A percentile compares a stretch with the other conserved stretches of the same genome.
Evolutionary conservation across 2,329 filamentous ascomycete genomes (phyloP).

Genomic region (Pseudocercospora crystallina): DNA sequence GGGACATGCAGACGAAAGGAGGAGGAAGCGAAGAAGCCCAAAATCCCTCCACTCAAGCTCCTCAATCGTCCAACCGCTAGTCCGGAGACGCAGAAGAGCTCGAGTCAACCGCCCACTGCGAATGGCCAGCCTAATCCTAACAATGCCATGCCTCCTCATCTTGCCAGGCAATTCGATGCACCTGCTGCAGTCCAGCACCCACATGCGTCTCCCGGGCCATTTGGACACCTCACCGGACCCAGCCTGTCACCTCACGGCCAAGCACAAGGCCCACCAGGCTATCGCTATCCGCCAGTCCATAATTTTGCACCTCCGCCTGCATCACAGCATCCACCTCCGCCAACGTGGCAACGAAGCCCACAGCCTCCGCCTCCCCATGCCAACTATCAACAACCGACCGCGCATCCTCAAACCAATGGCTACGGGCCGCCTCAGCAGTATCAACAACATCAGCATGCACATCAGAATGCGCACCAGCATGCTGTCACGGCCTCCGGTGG

Average conservation of each 20-base stretch:
- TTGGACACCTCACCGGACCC: constrained; percentile 40
- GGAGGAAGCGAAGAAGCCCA: constrained; percentile 61
- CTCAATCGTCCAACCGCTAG: constrained; percentile 34
- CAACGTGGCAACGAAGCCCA: constrained; percentile 30
- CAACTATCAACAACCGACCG: background rate
- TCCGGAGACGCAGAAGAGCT: constrained; percentile 24
- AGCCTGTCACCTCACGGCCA: constrained; percentile 48
- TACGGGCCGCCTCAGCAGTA: constrained; percentile 25
- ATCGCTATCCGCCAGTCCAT: constrained; percentile 29
- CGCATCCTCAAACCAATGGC: constrained; percentile 17
- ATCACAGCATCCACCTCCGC: constrained; percentile 26
- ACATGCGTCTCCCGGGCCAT: constrained; percentile 21
- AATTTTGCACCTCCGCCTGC: constrained; percentile 33
- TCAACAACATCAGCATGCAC: constrained; percentile 34
- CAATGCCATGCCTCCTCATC: constrained; percentile 24
- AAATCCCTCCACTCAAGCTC: constrained; percentile 62
- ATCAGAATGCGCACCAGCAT: constrained; percentile 34
- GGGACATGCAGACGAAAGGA: constrained; percentile 70
- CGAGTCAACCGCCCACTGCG: constrained; percentile 21
- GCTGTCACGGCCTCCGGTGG: constrained; percentile 31
- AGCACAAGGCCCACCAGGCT: constrained; percentile 42
- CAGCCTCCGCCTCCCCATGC: constrained; percentile 23
- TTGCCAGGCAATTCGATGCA: constrained; percentile 30
- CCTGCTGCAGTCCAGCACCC: constrained; percentile 6
- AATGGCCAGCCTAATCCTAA: constrained; percentile 14